Base-by-base conservation (phyloP, 2,329 filamentous ascomycete species). In the Samsoniella hepiali region DNA sequence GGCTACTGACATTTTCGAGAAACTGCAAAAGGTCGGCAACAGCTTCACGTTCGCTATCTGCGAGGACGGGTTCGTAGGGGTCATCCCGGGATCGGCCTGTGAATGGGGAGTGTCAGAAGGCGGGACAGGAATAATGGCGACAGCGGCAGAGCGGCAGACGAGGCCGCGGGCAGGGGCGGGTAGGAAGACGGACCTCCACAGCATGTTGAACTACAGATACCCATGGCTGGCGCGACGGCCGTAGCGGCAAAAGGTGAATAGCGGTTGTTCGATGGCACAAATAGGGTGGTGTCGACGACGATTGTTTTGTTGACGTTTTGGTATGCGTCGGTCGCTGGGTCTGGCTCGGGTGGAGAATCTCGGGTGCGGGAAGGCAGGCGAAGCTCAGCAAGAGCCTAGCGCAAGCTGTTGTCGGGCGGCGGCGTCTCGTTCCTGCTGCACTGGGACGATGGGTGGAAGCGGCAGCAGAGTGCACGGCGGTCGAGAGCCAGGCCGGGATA, bases 11-110 rank as follows among this genome's bases (percentile, higher is more conserved):
- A 75, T 98, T 97, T 79, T 99, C 95, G 68, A 99, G 88, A 76
- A 96, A 98, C 75, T 94, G 91, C 22, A 99, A 83, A 65, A 99
- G 83, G 75, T 99, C 95, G 68, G 95, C 93, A 62, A 99, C 95
- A 62, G 95, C 95, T 81, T 98, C 95, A 72, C 95, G 88, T 80
- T 99, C 95, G 79, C 91, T 96, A 74, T 99, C 95, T 71, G 93
- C 93, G 66, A 99, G 85, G 63, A 95, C 91, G 59, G 90, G 89
- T 76, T 95, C 91, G 76, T 94, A 93, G 68, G 92, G 84, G 69
- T 88, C 88, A 83, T 94, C 91, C 77, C 88, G 88, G 77, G 89
- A 86, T 79, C 88, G 90, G 73, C 88, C 90, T 90, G 65, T 47
- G 64, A 36, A 55, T 42, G 54, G 63, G 64, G 54, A 36, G 64